Evolutionary conservation across 1,284 basidiomycete genomes (phyloP).

Genomic region (Anthracocystis panici-leucophaei): DNA sequence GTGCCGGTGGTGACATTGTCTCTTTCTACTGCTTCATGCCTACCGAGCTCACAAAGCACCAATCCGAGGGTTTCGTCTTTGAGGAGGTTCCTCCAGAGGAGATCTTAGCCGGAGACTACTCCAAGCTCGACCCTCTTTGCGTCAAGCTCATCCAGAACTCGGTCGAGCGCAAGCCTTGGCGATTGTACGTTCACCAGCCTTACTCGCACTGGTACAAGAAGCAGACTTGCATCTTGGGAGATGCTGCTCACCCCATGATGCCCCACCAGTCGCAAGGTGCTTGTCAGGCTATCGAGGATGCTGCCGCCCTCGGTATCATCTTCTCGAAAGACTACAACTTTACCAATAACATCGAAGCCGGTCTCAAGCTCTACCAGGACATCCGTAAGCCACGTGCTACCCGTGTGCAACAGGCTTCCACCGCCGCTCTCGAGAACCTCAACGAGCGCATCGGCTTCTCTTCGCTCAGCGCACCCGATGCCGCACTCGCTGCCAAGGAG

Average conservation of each 20-base stretch:
- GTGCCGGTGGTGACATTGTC: constrained; percentile 67
- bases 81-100: constrained; percentile 68
- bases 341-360: constrained; percentile 62
- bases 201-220: constrained; percentile 69
- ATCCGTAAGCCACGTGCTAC: constrained; percentile 70
- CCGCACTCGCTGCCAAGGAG: constrained; percentile 67
- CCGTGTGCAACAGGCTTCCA: constrained; percentile 69
- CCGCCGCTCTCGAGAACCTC: constrained; percentile 70
- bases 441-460: constrained; percentile 71
- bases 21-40: constrained; percentile 70
- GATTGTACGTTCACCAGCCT: constrained; percentile 70
- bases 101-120: constrained; percentile 67
- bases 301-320: constrained; percentile 48
- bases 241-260: constrained; percentile 59
- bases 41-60: constrained; percentile 70
- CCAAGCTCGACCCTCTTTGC: constrained; percentile 67
- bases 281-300: constrained; percentile 51
- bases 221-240: constrained; percentile 66
- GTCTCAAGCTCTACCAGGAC: constrained; percentile 69
- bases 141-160: constrained; percentile 66
- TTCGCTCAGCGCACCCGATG: constrained; percentile 65
- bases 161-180: constrained; percentile 67
- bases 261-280: constrained; percentile 52
- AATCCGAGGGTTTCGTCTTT: constrained; percentile 70
- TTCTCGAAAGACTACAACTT: constrained; percentile 53